Percentiles rank a stretch among this genome's conserved stretches.
Evolutionary conservation across 148 eudicot species (phyloP).

Genomic region (Linanthus parryae): DNA sequence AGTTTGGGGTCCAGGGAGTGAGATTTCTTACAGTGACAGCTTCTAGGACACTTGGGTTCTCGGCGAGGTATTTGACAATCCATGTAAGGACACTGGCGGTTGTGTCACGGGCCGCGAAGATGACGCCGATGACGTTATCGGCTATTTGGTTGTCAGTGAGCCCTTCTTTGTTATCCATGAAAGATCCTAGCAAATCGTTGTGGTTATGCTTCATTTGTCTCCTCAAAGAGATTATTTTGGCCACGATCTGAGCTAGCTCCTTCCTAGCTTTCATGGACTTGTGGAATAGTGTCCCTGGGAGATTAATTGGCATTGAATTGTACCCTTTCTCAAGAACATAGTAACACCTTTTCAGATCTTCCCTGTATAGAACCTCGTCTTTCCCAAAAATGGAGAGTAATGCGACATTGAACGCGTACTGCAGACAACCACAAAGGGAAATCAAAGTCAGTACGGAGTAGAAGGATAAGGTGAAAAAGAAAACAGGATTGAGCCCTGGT

Average conservation of each 20-base stretch:
- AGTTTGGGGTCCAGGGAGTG: neutral
- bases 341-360: constrained; percentile 81
- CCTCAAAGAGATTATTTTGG: constrained; percentile 50
- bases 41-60: constrained; percentile 62
- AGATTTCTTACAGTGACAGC: constrained; percentile 65
- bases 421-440: constrained; percentile 14
- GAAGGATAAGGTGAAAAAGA: neutral
- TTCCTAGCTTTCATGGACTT: constrained; percentile 89
- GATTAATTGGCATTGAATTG: constrained; percentile 89
- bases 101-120: constrained; percentile 93
- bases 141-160: constrained; percentile 86
- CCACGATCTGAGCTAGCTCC: constrained; percentile 62
- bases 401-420: constrained; percentile 95
- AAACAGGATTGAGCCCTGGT: neutral
- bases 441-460: neutral
- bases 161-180: constrained; percentile 71
- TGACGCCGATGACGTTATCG: constrained; percentile 91
- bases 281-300: constrained; percentile 87
- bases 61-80: constrained; percentile 84
- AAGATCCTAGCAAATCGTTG: constrained; percentile 65
- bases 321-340: constrained; percentile 82
- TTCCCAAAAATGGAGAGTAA: constrained; percentile 78
- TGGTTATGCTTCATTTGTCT: constrained; percentile 37
- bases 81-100: constrained; percentile 92
- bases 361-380: constrained; percentile 67